Evolutionary conservation across 169 alveolate genomes (phyloP).

Genomic region (Plasmodium chabaudi): DNA sequence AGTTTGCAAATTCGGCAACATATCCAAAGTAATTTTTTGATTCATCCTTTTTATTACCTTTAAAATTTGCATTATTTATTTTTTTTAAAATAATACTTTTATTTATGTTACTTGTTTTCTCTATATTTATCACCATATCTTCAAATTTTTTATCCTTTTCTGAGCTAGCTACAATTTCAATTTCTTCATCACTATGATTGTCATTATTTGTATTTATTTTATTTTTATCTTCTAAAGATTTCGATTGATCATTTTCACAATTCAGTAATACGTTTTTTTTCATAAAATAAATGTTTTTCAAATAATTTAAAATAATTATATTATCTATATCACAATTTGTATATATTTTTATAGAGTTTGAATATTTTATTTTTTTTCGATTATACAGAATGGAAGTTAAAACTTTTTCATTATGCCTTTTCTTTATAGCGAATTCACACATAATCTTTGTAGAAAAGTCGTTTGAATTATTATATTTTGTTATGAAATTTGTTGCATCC

Average conservation of each 20-base stretch:
- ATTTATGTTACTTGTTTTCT: slow-evolving; percentile 4
- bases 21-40: slow-evolving; percentile 25
- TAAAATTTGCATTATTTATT: background rate
- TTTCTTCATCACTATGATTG: slow-evolving; percentile 10
- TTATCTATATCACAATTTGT: slow-evolving; percentile 36
- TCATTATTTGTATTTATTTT: background rate
- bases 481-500: slow-evolving; percentile 62
- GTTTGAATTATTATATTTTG: slow-evolving; percentile 31
- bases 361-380: slow-evolving; percentile 29
- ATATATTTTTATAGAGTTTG: slow-evolving; percentile 25
- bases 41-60: background rate
- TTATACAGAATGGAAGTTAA: slow-evolving; percentile 29
- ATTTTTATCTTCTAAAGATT: background rate
- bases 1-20: slow-evolving; percentile 34
- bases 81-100: background rate
- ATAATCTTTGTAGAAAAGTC: slow-evolving; percentile 15
- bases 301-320: slow-evolving; percentile 24
- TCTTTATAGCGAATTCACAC: slow-evolving; percentile 64
- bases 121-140: slow-evolving; percentile 43
- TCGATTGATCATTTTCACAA: no score
- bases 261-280: slow-evolving; percentile 5
- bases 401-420: slow-evolving; percentile 28
- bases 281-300: slow-evolving; percentile 25
- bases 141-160: slow-evolving; percentile 39
- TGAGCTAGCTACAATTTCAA: slow-evolving; percentile 16